Evolutionary conservation across 352 stramenopile genomes (phyloP).

Genomic region (Globisporangium spinosum): DNA sequence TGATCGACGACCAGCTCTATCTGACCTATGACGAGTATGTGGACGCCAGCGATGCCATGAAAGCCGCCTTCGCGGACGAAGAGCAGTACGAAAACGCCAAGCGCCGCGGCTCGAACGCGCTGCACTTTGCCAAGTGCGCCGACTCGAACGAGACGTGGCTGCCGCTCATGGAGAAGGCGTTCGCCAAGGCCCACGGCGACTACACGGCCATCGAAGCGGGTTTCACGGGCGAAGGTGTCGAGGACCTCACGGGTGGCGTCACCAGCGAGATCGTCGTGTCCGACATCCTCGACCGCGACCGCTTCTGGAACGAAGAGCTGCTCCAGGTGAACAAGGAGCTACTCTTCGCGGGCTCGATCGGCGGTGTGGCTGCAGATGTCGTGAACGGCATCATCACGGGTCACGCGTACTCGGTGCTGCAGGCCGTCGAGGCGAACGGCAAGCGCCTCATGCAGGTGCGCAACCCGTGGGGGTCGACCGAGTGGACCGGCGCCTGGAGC

Average conservation of each 20-base stretch:
- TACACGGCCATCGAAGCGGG: constrained; percentile 68
- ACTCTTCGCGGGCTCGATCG: constrained; percentile 32
- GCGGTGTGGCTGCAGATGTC: not conserved
- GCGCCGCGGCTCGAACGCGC: constrained; percentile 30
- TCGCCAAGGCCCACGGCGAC: constrained; percentile 71
- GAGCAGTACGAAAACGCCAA: constrained; percentile 25
- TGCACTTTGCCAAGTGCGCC: constrained; percentile 35
- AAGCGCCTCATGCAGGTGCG: constrained; percentile 30
- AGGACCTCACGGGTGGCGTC: constrained; percentile 42
- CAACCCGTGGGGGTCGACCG: constrained; percentile 48
- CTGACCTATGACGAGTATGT: constrained; percentile 25
- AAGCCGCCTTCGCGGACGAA: constrained; percentile 24
- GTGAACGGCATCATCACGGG: constrained; percentile 35
- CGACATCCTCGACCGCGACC: not conserved
- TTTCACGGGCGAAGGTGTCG: constrained; percentile 37
- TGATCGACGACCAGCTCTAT: constrained; percentile 42
- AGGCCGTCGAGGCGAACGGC: constrained; percentile 35
- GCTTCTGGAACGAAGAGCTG: constrained; percentile 29
- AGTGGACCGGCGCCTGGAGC: constrained; percentile 48
- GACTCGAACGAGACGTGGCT: constrained; percentile 76
- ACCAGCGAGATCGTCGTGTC: constrained; percentile 25
- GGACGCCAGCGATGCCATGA: constrained; percentile 14
- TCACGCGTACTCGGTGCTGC: constrained; percentile 58
- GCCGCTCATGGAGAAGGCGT: constrained; percentile 83
- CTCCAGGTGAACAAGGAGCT: constrained; percentile 33